Evolutionary conservation across 225 moss, liverwort and hornwort genomes (phyloP).

Genomic region (Pseudoscleropodium purum): DNA sequence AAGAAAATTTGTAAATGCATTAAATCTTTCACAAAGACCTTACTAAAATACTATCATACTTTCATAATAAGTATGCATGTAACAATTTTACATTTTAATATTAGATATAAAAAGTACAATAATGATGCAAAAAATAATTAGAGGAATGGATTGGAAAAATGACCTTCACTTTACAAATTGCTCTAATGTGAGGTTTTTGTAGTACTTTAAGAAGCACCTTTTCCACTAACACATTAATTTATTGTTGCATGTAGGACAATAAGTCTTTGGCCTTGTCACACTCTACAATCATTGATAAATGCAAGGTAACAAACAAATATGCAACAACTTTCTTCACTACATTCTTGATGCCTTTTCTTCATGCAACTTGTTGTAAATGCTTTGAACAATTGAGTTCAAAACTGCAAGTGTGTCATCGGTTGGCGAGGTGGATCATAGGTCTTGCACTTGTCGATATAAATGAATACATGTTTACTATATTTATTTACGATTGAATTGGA

Average conservation of each 20-base stretch:
- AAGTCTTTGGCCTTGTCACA: background rate
- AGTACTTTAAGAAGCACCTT: background rate
- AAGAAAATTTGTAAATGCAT: background rate
- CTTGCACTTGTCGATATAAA: background rate
- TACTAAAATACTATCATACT: too few species aligned
- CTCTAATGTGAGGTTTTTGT: background rate
- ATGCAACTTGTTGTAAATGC: background rate
- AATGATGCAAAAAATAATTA: too few species aligned
- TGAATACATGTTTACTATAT: background rate
- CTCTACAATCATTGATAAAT: background rate
- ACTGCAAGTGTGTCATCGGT: background rate
- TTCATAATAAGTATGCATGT: too few species aligned
- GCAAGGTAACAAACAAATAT: background rate
- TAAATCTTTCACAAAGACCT: background rate
- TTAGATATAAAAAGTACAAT: too few species aligned
- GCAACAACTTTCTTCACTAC: background rate
- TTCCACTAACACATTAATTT: background rate
- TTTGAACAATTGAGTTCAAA: background rate
- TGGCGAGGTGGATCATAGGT: background rate
- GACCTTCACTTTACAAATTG: background rate
- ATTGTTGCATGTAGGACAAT: background rate
- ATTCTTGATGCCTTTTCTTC: background rate
- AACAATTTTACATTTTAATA: too few species aligned
- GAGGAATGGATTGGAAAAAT: too few species aligned
- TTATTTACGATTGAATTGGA: background rate